Percentiles rank a stretch among this genome's conserved stretches.
Evolutionary conservation across 805 yeast genomes (phyloP).

Genomic region (Kregervanrija delftensis): DNA sequence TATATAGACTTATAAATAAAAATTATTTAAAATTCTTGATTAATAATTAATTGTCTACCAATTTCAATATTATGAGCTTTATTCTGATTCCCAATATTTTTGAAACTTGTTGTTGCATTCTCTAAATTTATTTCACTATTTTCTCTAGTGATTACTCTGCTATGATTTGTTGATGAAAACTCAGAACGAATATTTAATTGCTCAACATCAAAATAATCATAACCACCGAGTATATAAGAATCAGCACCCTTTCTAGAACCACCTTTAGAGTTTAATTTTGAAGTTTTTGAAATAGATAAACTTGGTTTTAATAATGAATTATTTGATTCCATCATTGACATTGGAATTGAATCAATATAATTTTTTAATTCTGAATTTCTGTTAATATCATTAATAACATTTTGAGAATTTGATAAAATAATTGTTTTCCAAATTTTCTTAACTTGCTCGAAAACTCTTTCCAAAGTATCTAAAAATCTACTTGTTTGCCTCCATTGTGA

Average conservation of each 20-base stretch:
- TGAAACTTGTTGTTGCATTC: constrained; percentile 6
- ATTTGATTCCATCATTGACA: constrained; percentile 26
- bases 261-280: background rate
- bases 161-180: constrained; percentile 20
- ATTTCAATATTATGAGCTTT: constrained; percentile 7
- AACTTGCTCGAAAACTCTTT: constrained; percentile 42
- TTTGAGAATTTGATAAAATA: constrained; percentile 7
- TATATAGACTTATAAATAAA: constrained; percentile 1
- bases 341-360: constrained; percentile 27
- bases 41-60: constrained; percentile 21
- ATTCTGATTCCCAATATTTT: constrained; percentile 4
- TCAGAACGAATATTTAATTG: constrained; percentile 43
- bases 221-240: constrained; percentile 45
- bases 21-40: constrained; percentile 15
- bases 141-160: constrained; percentile 22
- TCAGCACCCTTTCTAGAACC: constrained; percentile 8
- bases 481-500: constrained; percentile 57
- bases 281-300: background rate
- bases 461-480: constrained; percentile 46
- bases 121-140: constrained; percentile 11
- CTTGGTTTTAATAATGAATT: constrained; percentile 14
- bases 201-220: constrained; percentile 54
- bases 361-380: constrained; percentile 20
- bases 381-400: background rate
- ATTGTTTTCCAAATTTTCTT: constrained; percentile 28